Base-by-base conservation (phyloP, 441 rosid genomes). In the Eutrema salsugineum region DNA sequence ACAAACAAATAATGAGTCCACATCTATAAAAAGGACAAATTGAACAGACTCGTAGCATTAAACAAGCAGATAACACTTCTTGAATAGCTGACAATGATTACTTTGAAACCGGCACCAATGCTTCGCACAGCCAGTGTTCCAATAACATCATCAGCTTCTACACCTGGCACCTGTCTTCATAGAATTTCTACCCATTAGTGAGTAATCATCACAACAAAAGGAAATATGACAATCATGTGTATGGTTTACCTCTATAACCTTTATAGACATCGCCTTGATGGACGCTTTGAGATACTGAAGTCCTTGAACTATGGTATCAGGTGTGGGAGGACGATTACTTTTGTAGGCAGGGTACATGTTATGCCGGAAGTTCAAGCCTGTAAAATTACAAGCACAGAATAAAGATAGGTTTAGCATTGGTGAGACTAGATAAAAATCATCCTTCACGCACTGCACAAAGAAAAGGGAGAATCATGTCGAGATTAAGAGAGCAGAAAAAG, bases 111-210 rank as follows among this genome's bases (percentile, higher is more conserved):
- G 28, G 80, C 86, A 68, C 83, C 86, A 63, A 93, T 86, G 86
- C 94, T 89, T 81, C 90, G 91, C 39, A 75, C 53, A 67, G 97
- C 98, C 85, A 95, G 73, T 20, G 99, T 93, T 70, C 99, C 99
- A 73, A 95, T 91, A 55, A 95, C 99, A 76, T 95, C 99, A 77
- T 93, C 98, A 59, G 99, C 99, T 88, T 95, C 99, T 69, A 95
- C 99, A 67, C 99, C 98, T 57, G 96, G 92, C 70, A 93, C 95
- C 98, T 94, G 83, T 66, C 79, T 74, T 82, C 51, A 24, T 20
- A 43, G 55, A 63, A 70, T 63, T 72, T 68, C 69, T 62, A 60
- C 66, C 42, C 68, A 66, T 78, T 56, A 78, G 61, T 74, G 42
- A 46, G 77, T 73, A 30, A 67, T 50, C 66, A 66, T 12, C 35